Conservation (phyloP, 768 basidiomycete genomes). For the Trametopsis cervina region DNA sequence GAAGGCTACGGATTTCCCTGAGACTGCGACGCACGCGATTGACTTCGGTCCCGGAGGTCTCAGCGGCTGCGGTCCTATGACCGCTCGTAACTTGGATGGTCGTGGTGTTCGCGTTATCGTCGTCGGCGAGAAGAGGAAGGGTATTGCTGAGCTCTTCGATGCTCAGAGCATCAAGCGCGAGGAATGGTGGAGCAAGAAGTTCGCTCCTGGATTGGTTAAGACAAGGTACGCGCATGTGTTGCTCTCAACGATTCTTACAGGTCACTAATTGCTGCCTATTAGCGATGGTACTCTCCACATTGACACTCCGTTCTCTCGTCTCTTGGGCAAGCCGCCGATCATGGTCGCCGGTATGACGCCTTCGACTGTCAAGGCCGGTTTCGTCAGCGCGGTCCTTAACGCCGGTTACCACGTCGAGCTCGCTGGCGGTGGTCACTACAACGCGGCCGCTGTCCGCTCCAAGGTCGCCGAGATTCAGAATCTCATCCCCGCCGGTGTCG, state of each 20-base stretch:
- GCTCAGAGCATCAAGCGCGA: slow-evolving; percentile 61
- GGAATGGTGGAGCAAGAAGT: slow-evolving; percentile 90
- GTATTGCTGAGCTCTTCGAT: slow-evolving; percentile 81
- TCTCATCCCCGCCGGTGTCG: slow-evolving; percentile 80
- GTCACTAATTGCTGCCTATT: slow-evolving; percentile 9
- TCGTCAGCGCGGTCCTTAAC: slow-evolving; percentile 86
- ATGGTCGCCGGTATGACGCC: slow-evolving; percentile 99
- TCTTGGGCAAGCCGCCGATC: slow-evolving; percentile 93
- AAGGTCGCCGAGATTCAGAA: slow-evolving; percentile 92
- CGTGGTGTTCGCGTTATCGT: slow-evolving; percentile 88
- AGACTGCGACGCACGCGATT: slow-evolving; percentile 86
- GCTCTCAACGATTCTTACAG: background rate
- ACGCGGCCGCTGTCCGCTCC: slow-evolving; percentile 75
- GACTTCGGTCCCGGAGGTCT: slow-evolving; percentile 96
- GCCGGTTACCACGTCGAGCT: slow-evolving; percentile 97
- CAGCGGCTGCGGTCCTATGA: slow-evolving; percentile 89
- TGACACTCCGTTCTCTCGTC: slow-evolving; percentile 94
- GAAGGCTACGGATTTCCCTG: slow-evolving; percentile 84
- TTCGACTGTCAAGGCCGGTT: slow-evolving; percentile 90
- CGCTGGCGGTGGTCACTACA: slow-evolving; percentile 98
- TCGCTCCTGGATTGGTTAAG: slow-evolving; percentile 77
- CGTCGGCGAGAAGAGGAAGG: slow-evolving; percentile 85
- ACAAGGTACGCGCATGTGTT: slow-evolving; percentile 55
- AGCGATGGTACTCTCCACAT: slow-evolving; percentile 91
- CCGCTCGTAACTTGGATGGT: slow-evolving; percentile 86